Conservation (phyloP, 352 stramenopile species). For the Pythium chondricola region DNA sequence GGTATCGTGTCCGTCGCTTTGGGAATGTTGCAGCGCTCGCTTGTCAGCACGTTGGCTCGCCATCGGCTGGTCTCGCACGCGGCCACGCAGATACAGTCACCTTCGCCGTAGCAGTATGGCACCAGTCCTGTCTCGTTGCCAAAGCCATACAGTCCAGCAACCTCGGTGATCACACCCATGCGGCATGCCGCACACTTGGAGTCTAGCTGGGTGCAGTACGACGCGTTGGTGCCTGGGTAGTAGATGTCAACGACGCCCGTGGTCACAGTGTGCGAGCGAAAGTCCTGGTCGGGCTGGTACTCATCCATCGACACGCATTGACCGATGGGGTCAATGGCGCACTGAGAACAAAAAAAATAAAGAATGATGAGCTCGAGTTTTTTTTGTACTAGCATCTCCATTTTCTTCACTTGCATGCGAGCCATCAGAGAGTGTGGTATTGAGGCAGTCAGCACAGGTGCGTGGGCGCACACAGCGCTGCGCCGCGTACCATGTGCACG, state of each 20-base stretch:
- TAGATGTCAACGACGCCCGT: conserved; percentile 18
- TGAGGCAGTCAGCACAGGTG: conserved; percentile 58
- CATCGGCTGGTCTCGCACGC: conserved; percentile 37
- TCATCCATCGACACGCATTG: conserved; percentile 10
- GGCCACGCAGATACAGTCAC: conserved; percentile 50
- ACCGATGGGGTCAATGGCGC: conserved; percentile 12
- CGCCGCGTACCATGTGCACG: conserved; percentile 33
- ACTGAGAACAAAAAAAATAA: conserved; percentile 2
- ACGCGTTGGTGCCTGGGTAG: conserved; percentile 43
- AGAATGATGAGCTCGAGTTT: not conserved
- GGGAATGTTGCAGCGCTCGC: too few species aligned
- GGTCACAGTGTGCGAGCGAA: conserved; percentile 3
- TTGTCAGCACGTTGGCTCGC: conserved; percentile 12
- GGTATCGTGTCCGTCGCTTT: conserved; percentile 11
- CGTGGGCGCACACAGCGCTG: conserved; percentile 37
- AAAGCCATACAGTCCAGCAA: conserved; percentile 7
- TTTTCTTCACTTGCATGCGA: too few species aligned
- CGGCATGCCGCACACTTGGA: conserved; percentile 31
- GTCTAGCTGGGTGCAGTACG: conserved; percentile 41
- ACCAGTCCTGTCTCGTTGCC: conserved; percentile 22
- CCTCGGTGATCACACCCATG: conserved; percentile 18
- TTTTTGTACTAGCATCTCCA: conserved; percentile 25
- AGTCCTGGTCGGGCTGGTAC: conserved; percentile 11
- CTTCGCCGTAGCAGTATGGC: conserved; percentile 32
- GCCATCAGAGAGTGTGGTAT: conserved; percentile 9